Percentiles rank a stretch among this genome's conserved stretches.
phyloP scores from a whole-genome alignment of 192 early-diverging fungal genomes.

The Chytriomyces confervae region DNA sequence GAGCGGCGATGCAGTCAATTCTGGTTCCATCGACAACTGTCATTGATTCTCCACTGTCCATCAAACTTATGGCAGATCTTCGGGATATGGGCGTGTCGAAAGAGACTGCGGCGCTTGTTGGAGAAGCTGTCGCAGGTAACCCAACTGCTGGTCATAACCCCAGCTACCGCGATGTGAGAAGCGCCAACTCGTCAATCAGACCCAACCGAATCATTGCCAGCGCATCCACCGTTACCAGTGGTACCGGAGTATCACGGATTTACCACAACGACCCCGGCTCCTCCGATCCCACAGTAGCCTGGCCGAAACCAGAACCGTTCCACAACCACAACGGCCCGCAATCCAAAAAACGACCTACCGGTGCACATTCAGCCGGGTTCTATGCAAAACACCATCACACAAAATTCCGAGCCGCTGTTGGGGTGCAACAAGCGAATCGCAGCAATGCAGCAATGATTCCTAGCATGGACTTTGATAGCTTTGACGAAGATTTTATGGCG shows the following conservation, averaged over 20 bases:
- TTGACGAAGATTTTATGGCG: background rate
- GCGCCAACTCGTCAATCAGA: background rate
- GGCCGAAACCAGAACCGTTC: constrained; percentile 25
- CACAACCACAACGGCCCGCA: constrained; percentile 6
- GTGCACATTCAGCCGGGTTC: constrained; percentile 51
- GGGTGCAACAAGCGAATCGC: background rate
- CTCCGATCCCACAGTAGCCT: constrained; percentile 16
- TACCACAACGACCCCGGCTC: background rate
- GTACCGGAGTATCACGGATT: background rate
- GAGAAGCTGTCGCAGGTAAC: constrained; percentile 8
- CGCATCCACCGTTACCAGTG: background rate
- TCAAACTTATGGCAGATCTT: constrained; percentile 18
- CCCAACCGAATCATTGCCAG: background rate
- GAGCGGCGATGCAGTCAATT: background rate
- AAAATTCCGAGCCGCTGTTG: constrained; percentile 4
- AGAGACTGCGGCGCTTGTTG: constrained; percentile 9
- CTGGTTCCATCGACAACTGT: background rate
- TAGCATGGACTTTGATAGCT: constrained; percentile 5
- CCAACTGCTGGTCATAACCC: background rate
- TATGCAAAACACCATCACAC: constrained; percentile 47
- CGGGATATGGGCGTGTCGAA: constrained; percentile 19
- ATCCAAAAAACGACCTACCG: constrained; percentile 37
- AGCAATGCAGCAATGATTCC: too few relatives aligned
- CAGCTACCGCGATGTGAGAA: background rate
- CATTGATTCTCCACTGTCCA: constrained; percentile 34